Conservation (phyloP, 2,329 filamentous ascomycete species). For the Sclerotinia nivalis region DNA sequence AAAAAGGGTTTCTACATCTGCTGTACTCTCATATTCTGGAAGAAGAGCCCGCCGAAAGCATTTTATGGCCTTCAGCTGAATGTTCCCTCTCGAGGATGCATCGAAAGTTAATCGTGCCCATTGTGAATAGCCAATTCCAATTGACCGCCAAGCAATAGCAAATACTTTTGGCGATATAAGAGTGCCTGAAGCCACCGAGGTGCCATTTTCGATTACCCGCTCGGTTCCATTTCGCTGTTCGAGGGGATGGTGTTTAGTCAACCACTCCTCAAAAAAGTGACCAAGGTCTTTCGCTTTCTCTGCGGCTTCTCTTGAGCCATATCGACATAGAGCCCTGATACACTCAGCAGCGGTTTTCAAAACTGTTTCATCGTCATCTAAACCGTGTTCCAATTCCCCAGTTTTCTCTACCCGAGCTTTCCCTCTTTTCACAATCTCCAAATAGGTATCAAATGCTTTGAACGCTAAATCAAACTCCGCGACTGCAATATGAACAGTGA, state of each 20-base stretch:
- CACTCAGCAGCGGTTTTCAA: conserved; percentile 78
- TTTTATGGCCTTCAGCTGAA: conserved; percentile 76
- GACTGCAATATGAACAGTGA: conserved; percentile 81
- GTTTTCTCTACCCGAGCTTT: conserved; percentile 82
- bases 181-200: conserved; percentile 28
- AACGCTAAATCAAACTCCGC: conserved; percentile 92
- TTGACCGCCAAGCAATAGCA: conserved; percentile 75
- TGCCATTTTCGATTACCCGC: conserved; percentile 29
- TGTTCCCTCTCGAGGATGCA: conserved; percentile 65
- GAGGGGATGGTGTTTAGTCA: conserved; percentile 57
- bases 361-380: conserved; percentile 78
- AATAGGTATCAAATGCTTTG: conserved; percentile 87
- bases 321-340: conserved; percentile 78
- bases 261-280: conserved; percentile 70
- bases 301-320: conserved; percentile 71
- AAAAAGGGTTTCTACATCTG: conserved; percentile 76
- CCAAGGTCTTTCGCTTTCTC: conserved; percentile 77
- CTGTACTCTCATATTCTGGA: conserved; percentile 62
- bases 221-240: conserved; percentile 28
- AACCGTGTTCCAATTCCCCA: conserved; percentile 65
- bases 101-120: conserved; percentile 85
- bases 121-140: conserved; percentile 82
- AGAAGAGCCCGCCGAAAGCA: conserved; percentile 73
- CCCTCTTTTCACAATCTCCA: conserved; percentile 81
- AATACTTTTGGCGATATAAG: conserved; percentile 61